Base-by-base conservation (phyloP, 2,329 filamentous ascomycete genomes). In the Pestalotiopsis sp. region DNA sequence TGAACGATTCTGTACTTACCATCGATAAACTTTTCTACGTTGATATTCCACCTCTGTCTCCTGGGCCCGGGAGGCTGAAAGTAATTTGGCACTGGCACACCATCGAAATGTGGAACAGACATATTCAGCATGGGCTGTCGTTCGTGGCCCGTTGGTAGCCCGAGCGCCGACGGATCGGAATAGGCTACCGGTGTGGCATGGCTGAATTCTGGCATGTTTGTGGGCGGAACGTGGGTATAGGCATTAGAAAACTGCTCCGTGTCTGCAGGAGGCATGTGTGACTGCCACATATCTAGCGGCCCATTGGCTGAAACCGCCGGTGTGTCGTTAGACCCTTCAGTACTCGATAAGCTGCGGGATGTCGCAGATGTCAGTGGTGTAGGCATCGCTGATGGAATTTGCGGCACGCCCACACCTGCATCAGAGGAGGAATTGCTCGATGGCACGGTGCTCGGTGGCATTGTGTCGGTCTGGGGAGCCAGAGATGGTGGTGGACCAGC, bases 11-110 rank as follows among this genome's bases (percentile, higher is more conserved):
- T 57, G 17, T 63, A 72, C 76, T 70, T 74, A 80, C 79, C 72
- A 31, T 74, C 64, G 17, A 79, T 49, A 39, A 80, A 73, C 13
- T 68, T 72, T 1, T 74, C 68, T 9, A 80, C 73, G 68, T 78
- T 75, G 4, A 80, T 69, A 11, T 52, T 66, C 58, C 45, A 68
- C 36, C 5, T 36, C n/a, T 36, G 65, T 27, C 23, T 65, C 49
- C 38, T 5, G 12, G 62, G 63, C 25, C 7, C 61, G 2, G 20
- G 39, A 45, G 61, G 23, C 61, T 64, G 38, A 6, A 39, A 20
- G 31, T 11, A 20, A 14, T 41, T 45, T 20, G 36, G 39, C 11
- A 64, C 14, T 20, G 36, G 39, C 11, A 64, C 14, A 13, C 61
- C 61, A 14, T 56, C 23, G 13, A 56, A 58, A 7, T 66, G 45